Base-by-base conservation (phyloP, 768 basidiomycete genomes). In the Fomitopsis pulvina region DNA sequence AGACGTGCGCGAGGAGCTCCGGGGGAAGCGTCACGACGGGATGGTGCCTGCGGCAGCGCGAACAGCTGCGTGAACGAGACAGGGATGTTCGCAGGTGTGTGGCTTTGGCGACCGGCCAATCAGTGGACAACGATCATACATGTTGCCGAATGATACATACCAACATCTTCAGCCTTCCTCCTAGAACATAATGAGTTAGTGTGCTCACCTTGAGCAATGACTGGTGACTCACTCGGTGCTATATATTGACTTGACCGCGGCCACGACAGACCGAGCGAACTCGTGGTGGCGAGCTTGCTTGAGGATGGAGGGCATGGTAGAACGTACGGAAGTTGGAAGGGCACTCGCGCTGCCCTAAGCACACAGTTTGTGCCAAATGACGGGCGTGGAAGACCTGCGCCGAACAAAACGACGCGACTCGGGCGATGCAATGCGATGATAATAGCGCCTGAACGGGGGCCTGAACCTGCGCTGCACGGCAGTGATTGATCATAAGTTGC, bases 1-100 rank as follows among this genome's bases (percentile, higher is more conserved):
- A 87, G 43, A 87, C 75, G 52, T 78, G 74, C 30, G 79, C 69
- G 32, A 88, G 71, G 16, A 89, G 63, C 60, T 89, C 86, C 26
- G 69, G 66, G 8, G 86, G 85, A 40, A 88, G 76, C 22, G 63
- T 60, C 52, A 74, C 73, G 47, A 87, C 79, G 52, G 75, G 73
- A 56, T 83, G 81, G n/a, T 50, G 39, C 25, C 34, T 45, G 29
- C 54, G 51, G 27, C 24, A 27, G 21, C 25, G 9, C 32, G n/a
- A 10, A 30, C 39, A 46, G 52, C 39, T 16, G 4, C 16, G 46
- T 41, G 32, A 48, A 40, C 24, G 51, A 1, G 32, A 22, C 43
- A 41, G 41, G 25, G 41, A 41, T 26, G 11, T 22, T 3, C 41
- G 20, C 20, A 16, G 10, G 18, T 8, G 41, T 12, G 24, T 21